Evolutionary conservation across 2,329 filamentous ascomycete genomes (phyloP).

Genomic region (Colletotrichum magnum): DNA sequence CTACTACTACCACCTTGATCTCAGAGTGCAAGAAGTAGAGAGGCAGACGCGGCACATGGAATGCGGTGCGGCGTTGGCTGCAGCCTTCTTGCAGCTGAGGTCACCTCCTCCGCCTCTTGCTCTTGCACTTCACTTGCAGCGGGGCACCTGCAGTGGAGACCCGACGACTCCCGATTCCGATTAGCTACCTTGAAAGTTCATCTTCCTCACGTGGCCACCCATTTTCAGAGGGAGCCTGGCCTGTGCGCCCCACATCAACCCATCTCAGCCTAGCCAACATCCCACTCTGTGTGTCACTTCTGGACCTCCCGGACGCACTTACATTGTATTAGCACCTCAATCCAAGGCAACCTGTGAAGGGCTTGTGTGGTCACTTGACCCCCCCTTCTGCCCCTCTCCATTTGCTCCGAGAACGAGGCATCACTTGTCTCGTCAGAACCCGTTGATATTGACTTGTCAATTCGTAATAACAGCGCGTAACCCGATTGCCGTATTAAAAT

Average conservation of each 20-base stretch:
- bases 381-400: slow-evolving; percentile 6
- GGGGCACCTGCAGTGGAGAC: slow-evolving; percentile 39
- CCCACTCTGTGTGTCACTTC: slow-evolving; percentile 29
- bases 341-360: slow-evolving; percentile 37
- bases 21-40: background rate
- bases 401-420: background rate
- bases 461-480: slow-evolving; percentile 6
- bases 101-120: slow-evolving; percentile 36
- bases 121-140: slow-evolving; percentile 8
- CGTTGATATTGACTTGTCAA: background rate
- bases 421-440: slow-evolving; percentile 4
- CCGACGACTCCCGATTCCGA: slow-evolving; percentile 39
- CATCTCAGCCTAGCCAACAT: slow-evolving; percentile 28
- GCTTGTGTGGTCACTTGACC: slow-evolving; percentile 37
- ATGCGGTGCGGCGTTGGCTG: slow-evolving; percentile 38
- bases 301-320: slow-evolving; percentile 2
- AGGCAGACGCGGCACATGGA: slow-evolving; percentile 41
- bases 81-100: slow-evolving; percentile 41
- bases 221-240: slow-evolving; percentile 35
- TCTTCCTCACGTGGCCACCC: slow-evolving; percentile 40
- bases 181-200: slow-evolving; percentile 41
- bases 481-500: slow-evolving; percentile 5
- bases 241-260: slow-evolving; percentile 35
- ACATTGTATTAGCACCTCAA: background rate
- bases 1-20: too few species aligned